Evolutionary conservation across 2,329 filamentous ascomycete species (phyloP).

Genomic region (Cercospora brassicicola): DNA sequence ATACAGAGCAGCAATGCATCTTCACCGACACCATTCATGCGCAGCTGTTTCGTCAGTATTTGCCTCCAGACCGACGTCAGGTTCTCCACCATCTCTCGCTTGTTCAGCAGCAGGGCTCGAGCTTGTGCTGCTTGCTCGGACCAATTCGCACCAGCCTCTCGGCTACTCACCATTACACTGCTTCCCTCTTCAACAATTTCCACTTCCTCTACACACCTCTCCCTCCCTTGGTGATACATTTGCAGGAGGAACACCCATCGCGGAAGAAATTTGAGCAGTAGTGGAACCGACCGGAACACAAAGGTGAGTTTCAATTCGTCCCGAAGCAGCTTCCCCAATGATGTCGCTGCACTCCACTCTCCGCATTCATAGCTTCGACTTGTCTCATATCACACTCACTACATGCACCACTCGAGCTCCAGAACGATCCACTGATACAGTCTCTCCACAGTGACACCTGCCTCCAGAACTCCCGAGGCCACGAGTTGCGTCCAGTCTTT

Average conservation of each 20-base stretch:
- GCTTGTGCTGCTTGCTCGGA: neutral
- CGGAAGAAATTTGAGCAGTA: neutral
- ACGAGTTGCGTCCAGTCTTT: constrained; percentile 5
- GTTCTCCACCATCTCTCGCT: neutral
- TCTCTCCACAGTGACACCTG: constrained; percentile 1
- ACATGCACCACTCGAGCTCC: neutral
- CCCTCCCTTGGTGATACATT: neutral
- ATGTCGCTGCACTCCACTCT: neutral
- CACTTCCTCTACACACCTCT: neutral
- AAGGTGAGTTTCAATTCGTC: neutral
- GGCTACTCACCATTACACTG: neutral
- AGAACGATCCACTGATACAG: constrained; percentile 4
- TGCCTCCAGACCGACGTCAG: neutral
- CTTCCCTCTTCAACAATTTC: neutral
- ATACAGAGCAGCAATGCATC: neutral
- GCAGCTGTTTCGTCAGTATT: neutral
- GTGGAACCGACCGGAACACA: neutral
- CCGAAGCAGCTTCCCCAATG: constrained; percentile 1
- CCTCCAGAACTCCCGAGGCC: neutral
- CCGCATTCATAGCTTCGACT: neutral
- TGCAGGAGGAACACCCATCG: neutral
- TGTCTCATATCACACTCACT: neutral
- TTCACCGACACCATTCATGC: neutral
- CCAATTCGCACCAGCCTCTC: neutral
- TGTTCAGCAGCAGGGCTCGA: neutral